Conservation (phyloP, 352 stramenopile species). For the Elongisporangium prolatum region DNA sequence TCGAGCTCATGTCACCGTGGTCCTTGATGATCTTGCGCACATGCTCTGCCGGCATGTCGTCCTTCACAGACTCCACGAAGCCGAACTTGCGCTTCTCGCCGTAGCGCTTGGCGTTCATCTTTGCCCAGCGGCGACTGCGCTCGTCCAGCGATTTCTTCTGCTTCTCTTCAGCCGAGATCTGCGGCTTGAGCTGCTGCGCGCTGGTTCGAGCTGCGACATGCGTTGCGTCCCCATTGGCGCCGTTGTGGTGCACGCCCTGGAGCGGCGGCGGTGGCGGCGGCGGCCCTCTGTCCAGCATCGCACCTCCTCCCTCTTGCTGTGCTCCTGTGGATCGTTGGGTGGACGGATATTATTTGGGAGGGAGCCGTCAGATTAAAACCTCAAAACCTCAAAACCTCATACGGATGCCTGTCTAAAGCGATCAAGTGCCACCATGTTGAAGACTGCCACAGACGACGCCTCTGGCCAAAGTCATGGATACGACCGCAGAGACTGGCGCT, state of each 20-base stretch:
- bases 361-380: slow-evolving; percentile 5
- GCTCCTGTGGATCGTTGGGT: slow-evolving; percentile 7
- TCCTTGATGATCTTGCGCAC: slow-evolving; percentile 99
- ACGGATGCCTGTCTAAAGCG: background rate
- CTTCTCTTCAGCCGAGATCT: slow-evolving; percentile 46
- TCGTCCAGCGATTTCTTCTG: slow-evolving; percentile 67
- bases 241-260: slow-evolving; percentile 9
- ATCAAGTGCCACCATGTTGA: background rate
- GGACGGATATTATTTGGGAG: slow-evolving; percentile 1
- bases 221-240: slow-evolving; percentile 9
- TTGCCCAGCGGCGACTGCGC: slow-evolving; percentile 76
- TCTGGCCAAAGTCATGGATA: slow-evolving; percentile 12
- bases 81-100: slow-evolving; percentile 92
- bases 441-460: background rate
- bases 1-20: slow-evolving; percentile 99
- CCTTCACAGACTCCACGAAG: slow-evolving; percentile 90
- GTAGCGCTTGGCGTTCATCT: slow-evolving; percentile 94
- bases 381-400: slow-evolving; percentile 10
- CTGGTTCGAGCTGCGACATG: slow-evolving; percentile 3
- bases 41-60: slow-evolving; percentile 95
- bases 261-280: slow-evolving; percentile 21
- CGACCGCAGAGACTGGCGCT: slow-evolving; percentile 7
- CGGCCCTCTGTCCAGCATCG: slow-evolving; percentile 16
- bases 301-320: slow-evolving; percentile 3
- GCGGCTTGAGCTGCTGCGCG: slow-evolving; percentile 7